phyloP scores from a whole-genome alignment of 768 basidiomycete genomes.

The Podaxis sp. region DNA sequence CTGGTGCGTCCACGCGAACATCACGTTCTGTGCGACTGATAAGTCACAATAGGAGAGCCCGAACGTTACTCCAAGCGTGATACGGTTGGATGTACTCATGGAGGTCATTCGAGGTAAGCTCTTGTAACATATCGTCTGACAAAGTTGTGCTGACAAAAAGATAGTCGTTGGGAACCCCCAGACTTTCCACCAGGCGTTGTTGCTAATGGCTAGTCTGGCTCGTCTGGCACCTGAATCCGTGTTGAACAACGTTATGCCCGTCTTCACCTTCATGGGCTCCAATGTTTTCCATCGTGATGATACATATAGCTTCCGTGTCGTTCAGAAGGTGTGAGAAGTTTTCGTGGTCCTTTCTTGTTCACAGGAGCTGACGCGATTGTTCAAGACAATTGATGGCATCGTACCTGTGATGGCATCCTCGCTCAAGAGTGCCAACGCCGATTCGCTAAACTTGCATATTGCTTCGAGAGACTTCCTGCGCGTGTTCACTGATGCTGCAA shows the following conservation, averaged over 20 bases:
- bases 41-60: constrained; percentile 41
- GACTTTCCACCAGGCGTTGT: constrained; percentile 87
- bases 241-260: constrained; percentile 92
- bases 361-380: constrained; percentile 6
- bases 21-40: neutral
- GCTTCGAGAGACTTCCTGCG: constrained; percentile 78
- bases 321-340: constrained; percentile 66
- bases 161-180: constrained; percentile 88
- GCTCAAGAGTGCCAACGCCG: constrained; percentile 52
- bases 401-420: constrained; percentile 91
- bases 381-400: constrained; percentile 86
- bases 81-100: constrained; percentile 82
- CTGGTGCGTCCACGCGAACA: constrained; percentile 32
- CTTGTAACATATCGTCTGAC: neutral
- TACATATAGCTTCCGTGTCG: constrained; percentile 90
- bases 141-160: constrained; percentile 4
- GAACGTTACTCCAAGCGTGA: constrained; percentile 46
- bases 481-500: constrained; percentile 91
- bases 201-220: constrained; percentile 82
- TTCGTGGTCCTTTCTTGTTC: neutral
- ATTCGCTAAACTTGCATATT: constrained; percentile 57
- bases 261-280: constrained; percentile 99
- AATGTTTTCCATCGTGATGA: constrained; percentile 97
- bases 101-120: constrained; percentile 75
- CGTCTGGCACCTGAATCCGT: constrained; percentile 86